Evolutionary conservation across 2,329 filamentous ascomycete species (phyloP).

Genomic region (Stachybotrys echinatus): DNA sequence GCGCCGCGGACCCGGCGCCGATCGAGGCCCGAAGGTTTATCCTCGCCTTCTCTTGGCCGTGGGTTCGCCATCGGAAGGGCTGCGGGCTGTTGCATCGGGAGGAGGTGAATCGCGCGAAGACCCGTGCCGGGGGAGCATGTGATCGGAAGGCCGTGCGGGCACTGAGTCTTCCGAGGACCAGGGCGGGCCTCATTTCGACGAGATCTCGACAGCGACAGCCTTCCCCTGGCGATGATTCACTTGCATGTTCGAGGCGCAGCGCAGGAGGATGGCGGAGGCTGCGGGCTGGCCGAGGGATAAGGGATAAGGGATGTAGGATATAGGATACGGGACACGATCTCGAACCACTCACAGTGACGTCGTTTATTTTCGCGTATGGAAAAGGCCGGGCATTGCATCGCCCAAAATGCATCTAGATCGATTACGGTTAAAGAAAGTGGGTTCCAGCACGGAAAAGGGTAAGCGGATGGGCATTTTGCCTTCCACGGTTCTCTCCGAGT

Average conservation of each 20-base stretch:
- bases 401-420: background rate
- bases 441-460: background rate
- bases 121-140: constrained; percentile 7
- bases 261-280: too few species aligned
- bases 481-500: too few species aligned
- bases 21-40: constrained; percentile 31
- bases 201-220: constrained; percentile 5
- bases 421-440: background rate
- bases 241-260: background rate
- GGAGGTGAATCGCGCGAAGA: constrained; percentile 16
- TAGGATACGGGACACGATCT: too few species aligned
- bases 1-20: constrained; percentile 25
- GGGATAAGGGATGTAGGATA: too few species aligned
- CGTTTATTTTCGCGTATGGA: constrained; percentile 1
- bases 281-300: too few species aligned
- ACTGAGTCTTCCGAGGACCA: constrained; percentile 38
- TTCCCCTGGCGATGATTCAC: background rate
- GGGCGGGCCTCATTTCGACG: constrained; percentile 40
- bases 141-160: constrained; percentile 29
- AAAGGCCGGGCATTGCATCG: background rate
- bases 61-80: constrained; percentile 17
- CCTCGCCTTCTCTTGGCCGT: constrained; percentile 13
- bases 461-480: background rate
- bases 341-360: constrained; percentile 5
- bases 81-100: constrained; percentile 19